Base-by-base conservation (phyloP, 2,329 filamentous ascomycete genomes). In the Penicillium digitatum region DNA sequence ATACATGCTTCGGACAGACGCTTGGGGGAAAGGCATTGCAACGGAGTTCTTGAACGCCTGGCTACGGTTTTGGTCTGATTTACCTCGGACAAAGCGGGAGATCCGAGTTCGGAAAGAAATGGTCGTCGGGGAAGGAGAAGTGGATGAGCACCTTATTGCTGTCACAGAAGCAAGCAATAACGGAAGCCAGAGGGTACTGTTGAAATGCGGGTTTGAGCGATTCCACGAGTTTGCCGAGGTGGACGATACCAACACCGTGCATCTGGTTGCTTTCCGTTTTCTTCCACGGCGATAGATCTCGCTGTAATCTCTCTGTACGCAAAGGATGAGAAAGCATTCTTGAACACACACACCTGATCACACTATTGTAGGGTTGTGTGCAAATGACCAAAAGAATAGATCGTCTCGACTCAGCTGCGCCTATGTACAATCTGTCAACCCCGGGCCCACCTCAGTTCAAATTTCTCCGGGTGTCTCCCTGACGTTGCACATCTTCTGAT, bases 11-110 rank as follows among this genome's bases (percentile, higher is more conserved):
- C 47, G 50, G 26, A 37, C 46, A 2, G 54, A 59, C n/a, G 39
- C 45, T 26, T 59, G 57, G 57, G 57, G 57, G 12, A 48, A 57
- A 40, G 57, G 57, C 7, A 8, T 59, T 5, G 57, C 50, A 6
- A 54, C 57, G 11, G 57, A 59, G 29, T 59, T 59, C 22, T 32
- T 59, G 42, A 37, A 9, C 16, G 54, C 54, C 14, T 59, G 57
- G 57, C 39, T 59, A 14, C 42, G 20, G 6, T 35, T 54, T 20
- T 59, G 57, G 57, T 31, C 44, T 2, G 50, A 37, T 7, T 31
- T 59, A 26, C 47, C 54, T 38, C 43, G 57, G 8, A 40, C 54
- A 6, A 43, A 59, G 35, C 50, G 47, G 10, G 57, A 57, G 42
- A 29, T 50, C 4, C 35, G 20, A 6, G 50, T 59, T 29, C 8